Conservation (phyloP, 768 basidiomycete genomes). For the Tubosaeta brunneosetosa region DNA sequence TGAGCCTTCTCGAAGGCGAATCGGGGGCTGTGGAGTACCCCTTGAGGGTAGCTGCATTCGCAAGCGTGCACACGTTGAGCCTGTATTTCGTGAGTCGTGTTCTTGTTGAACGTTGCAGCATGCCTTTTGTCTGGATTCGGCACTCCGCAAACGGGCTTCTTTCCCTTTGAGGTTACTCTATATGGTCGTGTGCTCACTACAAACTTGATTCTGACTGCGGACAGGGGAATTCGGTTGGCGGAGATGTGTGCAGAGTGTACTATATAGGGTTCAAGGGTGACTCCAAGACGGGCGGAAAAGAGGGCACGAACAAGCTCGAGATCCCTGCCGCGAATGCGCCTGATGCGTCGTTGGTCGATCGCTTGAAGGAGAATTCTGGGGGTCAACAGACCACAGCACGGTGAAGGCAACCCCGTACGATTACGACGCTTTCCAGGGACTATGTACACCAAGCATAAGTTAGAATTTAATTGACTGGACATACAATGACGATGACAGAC, state of each 20-base stretch:
- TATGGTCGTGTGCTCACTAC: slow-evolving; percentile 15
- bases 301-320: slow-evolving; percentile 59
- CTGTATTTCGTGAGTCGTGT: slow-evolving; percentile 68
- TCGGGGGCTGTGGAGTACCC: slow-evolving; percentile 71
- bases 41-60: slow-evolving; percentile 67
- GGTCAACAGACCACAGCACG: slow-evolving; percentile 63
- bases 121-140: slow-evolving; percentile 15
- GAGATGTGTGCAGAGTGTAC: slow-evolving; percentile 62
- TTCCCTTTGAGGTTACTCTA: slow-evolving; percentile 20
- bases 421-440: background rate
- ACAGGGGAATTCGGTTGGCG: slow-evolving; percentile 66
- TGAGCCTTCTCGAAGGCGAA: slow-evolving; percentile 68
- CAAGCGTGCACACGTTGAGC: slow-evolving; percentile 68
- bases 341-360: slow-evolving; percentile 64
- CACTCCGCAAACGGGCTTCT: background rate
- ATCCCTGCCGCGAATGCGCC: slow-evolving; percentile 79
- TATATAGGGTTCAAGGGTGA: slow-evolving; percentile 86
- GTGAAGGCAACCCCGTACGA: slow-evolving; percentile 15
- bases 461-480: background rate
- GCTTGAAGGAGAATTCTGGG: slow-evolving; percentile 50
- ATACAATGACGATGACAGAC: background rate
- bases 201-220: slow-evolving; percentile 3
- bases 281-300: slow-evolving; percentile 47
- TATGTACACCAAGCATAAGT: background rate
- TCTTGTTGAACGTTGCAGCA: slow-evolving; percentile 9